phyloP scores from a whole-genome alignment of 2,329 filamentous ascomycete species.

The Sclerotinia sclerotiorum region DNA sequence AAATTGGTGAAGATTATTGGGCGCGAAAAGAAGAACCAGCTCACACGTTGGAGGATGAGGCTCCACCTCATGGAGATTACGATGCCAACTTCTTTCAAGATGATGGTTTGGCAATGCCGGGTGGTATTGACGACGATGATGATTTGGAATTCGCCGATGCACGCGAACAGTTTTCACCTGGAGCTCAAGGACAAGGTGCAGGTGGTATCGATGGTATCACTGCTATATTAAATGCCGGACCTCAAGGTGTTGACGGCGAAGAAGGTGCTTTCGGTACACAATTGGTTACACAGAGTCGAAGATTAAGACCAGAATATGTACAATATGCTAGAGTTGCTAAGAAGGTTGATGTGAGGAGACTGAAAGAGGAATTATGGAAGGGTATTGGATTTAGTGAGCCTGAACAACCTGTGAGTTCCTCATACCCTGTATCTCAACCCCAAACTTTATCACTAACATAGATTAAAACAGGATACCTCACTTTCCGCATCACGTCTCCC shows the following conservation, averaged over 20 bases:
- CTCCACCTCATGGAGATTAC: slow-evolving; percentile 72
- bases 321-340: slow-evolving; percentile 70
- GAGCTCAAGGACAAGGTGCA: slow-evolving; percentile 48
- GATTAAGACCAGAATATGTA: slow-evolving; percentile 66
- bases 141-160: slow-evolving; percentile 78
- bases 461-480: slow-evolving; percentile 14
- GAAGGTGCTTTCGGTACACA: slow-evolving; percentile 60
- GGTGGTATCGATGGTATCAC: slow-evolving; percentile 51
- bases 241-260: slow-evolving; percentile 43
- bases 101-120: slow-evolving; percentile 69
- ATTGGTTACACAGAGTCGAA: slow-evolving; percentile 63
- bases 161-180: slow-evolving; percentile 73
- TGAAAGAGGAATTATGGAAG: slow-evolving; percentile 72
- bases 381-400: slow-evolving; percentile 59
- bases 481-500: slow-evolving; percentile 35
- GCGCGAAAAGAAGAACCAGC: slow-evolving; percentile 62
- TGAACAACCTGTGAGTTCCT: slow-evolving; percentile 47
- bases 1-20: slow-evolving; percentile 97
- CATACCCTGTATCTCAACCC: not conserved
- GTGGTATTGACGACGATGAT: slow-evolving; percentile 60
- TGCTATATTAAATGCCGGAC: slow-evolving; percentile 51
- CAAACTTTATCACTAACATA: not conserved
- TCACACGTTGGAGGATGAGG: slow-evolving; percentile 54
- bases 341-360: slow-evolving; percentile 66
- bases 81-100: slow-evolving; percentile 98